These are phyloP conservation scores for Emmonsiellopsis sp. DNA, from an alignment of 2,329 filamentous ascomycete species.

Conservation along the genomic window DNA sequence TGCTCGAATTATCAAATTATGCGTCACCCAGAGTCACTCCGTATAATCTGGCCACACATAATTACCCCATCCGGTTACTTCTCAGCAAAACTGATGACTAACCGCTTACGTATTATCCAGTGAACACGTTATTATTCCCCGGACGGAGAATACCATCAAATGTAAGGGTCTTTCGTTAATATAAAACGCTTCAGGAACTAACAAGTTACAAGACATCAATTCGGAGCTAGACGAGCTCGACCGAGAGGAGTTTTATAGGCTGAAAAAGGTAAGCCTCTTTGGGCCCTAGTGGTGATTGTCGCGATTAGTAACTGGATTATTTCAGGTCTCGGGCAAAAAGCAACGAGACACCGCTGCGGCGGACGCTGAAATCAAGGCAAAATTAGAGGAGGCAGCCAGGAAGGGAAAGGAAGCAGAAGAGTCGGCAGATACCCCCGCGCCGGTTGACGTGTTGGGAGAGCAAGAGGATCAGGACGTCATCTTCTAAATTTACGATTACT, in stretches of 20 bases:
- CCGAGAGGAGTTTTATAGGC: conserved; percentile 91
- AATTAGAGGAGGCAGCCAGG: conserved; percentile 42
- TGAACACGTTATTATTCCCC: conserved; percentile 73
- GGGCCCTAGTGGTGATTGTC: neutral
- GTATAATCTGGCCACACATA: neutral
- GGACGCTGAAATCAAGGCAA: conserved; percentile 67
- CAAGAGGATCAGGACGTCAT: conserved; percentile 73
- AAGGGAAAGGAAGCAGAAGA: neutral
- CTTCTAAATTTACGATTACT: conserved; percentile 43
- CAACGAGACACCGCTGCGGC: conserved; percentile 63
- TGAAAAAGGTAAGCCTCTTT: conserved; percentile 63
- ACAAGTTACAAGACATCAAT: conserved; percentile 63
- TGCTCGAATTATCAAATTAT: neutral
- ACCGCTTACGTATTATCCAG: conserved; percentile 15
- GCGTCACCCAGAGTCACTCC: neutral
- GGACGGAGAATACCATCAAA: conserved; percentile 99
- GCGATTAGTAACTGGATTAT: neutral
- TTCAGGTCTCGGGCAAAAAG: conserved; percentile 65
- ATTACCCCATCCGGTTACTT: neutral
- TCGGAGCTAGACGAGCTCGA: conserved; percentile 96
- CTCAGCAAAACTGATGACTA: conserved; percentile 10
- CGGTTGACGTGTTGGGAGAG: conserved; percentile 55
- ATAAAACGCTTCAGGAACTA: conserved; percentile 5
- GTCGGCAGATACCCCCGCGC: conserved; percentile 2
- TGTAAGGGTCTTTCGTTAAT: conserved; percentile 44